A percentile compares a stretch with the other conserved stretches of the same genome.
Conservation (phyloP, 768 basidiomycete genomes). For the Chalciporus chontae region DNA sequence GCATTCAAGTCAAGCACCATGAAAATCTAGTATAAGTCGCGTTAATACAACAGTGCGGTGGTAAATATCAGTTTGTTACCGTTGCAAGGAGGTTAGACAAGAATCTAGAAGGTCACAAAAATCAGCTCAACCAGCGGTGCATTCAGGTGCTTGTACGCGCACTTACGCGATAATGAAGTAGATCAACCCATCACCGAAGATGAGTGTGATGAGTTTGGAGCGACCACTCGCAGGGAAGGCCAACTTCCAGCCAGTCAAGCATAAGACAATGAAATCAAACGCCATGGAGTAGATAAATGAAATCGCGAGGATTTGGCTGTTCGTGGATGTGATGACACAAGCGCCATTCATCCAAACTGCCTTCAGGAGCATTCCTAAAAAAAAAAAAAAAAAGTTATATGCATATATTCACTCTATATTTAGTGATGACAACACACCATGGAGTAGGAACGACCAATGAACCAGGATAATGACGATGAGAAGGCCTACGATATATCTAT, state of each 20-base stretch:
- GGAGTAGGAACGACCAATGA: conserved; percentile 69
- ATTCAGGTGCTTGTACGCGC: conserved; percentile 6
- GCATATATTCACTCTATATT: background rate
- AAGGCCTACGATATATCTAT: conserved; percentile 47
- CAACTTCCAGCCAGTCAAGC: conserved; percentile 61
- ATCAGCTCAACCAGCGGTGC: conserved; percentile 2
- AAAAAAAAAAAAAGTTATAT: background rate
- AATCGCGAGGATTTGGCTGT: conserved; percentile 56
- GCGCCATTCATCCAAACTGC: conserved; percentile 51
- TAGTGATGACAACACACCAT: conserved; percentile 38
- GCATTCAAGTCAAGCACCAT: conserved; percentile 67
- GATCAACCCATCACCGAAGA: conserved; percentile 70
- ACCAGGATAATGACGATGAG: conserved; percentile 57
- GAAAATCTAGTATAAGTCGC: conserved; percentile 37
- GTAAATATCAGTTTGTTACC: conserved; percentile 16
- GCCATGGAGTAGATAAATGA: conserved; percentile 74
- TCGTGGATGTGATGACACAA: conserved; percentile 57
- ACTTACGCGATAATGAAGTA: conserved; percentile 70
- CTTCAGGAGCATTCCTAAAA: conserved; percentile 53
- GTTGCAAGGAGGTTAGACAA: conserved; percentile 61
- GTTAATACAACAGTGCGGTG: background rate
- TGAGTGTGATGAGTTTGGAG: conserved; percentile 54
- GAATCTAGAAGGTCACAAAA: conserved; percentile 43
- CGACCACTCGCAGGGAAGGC: conserved; percentile 45
- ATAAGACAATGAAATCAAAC: conserved; percentile 63